phyloP scores from a whole-genome alignment of 495 filamentous ascomycete genomes.

The Cenococcum geophilum region DNA sequence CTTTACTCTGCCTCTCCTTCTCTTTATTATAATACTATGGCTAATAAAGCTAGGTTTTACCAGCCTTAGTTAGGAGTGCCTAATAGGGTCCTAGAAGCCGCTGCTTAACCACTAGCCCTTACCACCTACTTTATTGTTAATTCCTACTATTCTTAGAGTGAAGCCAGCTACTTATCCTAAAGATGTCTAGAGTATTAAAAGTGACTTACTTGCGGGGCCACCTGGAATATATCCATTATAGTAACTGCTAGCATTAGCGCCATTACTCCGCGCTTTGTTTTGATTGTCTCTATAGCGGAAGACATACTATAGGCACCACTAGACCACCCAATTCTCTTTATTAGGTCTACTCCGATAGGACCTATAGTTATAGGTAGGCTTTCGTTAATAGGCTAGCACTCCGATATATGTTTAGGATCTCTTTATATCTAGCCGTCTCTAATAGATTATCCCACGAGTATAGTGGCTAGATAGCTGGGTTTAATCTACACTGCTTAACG shows the following conservation, averaged over 20 bases:
- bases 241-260: too few species aligned
- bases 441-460: too few species aligned
- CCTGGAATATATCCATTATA: background rate
- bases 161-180: background rate
- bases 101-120: too few species aligned
- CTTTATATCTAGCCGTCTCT: too few species aligned
- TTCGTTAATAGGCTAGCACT: constrained; percentile 22
- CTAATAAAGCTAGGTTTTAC: background rate
- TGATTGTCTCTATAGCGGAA: constrained; percentile 39
- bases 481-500: too few species aligned
- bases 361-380: constrained; percentile 32
- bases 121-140: too few species aligned
- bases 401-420: constrained; percentile 31
- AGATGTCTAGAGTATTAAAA: background rate
- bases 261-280: constrained; percentile 6
- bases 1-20: background rate
- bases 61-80: background rate
- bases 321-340: constrained; percentile 39
- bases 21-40: background rate
- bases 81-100: too few species aligned
- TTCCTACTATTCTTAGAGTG: too few species aligned
- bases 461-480: too few species aligned
- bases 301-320: too few species aligned
- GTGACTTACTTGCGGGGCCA: background rate
- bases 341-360: constrained; percentile 26